Base-by-base conservation (phyloP, 2,329 filamentous ascomycete genomes). In the Amauroascus verrucosus region DNA sequence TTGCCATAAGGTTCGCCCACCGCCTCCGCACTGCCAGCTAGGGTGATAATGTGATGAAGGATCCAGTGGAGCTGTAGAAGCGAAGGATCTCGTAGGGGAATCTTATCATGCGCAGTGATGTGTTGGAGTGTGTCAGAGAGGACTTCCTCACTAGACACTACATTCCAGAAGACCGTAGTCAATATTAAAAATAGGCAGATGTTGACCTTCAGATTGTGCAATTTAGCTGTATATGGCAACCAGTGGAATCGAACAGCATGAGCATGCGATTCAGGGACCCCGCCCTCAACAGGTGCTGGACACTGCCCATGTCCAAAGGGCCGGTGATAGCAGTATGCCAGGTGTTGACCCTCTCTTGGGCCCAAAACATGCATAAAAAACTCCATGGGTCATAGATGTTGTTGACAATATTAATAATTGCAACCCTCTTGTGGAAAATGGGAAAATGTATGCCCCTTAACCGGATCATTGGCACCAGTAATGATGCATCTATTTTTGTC, bases 371-470 rank as follows among this genome's bases (percentile, higher is more conserved):
- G 11, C 48, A 24, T 46, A 57, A 44, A 37, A 51, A 48, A 38
- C 37, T 24, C 55, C 52, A 55, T 16, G 43, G 52, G 20, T 38
- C 30, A 38, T 28, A 38, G 20, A 11, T 20, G 5, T 47, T 16
- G 9, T 22, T 14, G 41, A 35, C 18, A 2, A 28, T 46, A 45
- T n/a, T 30, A 24, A 6, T n/a, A 6, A 16, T 33, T 46, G 43
- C 20, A 54, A 28, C 7, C 22, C 28, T 48, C 51, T n/a, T 43
- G 53, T 53, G 16, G 55, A 48, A 32, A 53, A 55, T n/a, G 55
- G 55, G 37, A 55, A 55, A 18, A 57, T 55, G 20, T 57, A 53
- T 3, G 53, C 55, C 1, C 47, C 43, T 37, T 57, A 28, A 56
- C 24, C 7, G 48, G 48, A n/a, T 40, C 28, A 11, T 41, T 48